Percentiles rank a stretch among this genome's conserved stretches.
Evolutionary conservation across 208 protist genomes (phyloP).

Genomic region (Strigomonas culicis): DNA sequence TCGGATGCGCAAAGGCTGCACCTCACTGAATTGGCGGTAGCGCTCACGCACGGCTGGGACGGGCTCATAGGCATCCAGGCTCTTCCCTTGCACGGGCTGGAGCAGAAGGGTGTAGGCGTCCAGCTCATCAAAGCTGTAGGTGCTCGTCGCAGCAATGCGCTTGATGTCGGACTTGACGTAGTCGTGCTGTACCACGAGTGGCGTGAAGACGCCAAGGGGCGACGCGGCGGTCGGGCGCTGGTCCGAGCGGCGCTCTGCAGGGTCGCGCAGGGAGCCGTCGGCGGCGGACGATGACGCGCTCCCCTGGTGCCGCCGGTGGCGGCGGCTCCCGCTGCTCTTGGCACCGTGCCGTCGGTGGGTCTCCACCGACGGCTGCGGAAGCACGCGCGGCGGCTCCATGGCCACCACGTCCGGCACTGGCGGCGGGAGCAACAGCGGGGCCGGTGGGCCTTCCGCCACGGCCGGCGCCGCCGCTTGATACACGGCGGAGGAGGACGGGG

Average conservation of each 20-base stretch:
- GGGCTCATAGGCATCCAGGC: conserved; percentile 24
- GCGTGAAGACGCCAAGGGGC: conserved; percentile 18
- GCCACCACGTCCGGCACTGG: no score
- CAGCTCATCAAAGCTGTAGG: conserved; percentile 28
- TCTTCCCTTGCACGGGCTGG: conserved; percentile 19
- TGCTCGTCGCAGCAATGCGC: conserved; percentile 26
- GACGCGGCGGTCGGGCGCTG: background rate
- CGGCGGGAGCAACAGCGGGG: no score
- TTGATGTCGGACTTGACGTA: conserved; percentile 52
- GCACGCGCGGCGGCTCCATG: no score
- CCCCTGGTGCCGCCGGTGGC: no score
- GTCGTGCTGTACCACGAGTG: conserved; percentile 41
- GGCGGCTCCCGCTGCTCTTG: no score
- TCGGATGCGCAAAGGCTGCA: background rate
- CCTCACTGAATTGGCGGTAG: background rate
- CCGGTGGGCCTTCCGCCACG: no score
- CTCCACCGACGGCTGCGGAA: background rate
- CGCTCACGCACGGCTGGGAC: background rate
- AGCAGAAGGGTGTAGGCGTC: conserved; percentile 20
- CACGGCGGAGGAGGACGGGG: no score
- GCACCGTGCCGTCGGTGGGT: no score
- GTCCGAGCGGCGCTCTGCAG: no score
- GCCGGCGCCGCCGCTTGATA: no score
- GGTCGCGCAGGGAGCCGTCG: no score
- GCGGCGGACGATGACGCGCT: no score